Evolutionary conservation across 2,329 filamentous ascomycete species (phyloP), one percentile per base, ranked within the genome.

Genomic region (Metarhizium guizhouense): DNA sequence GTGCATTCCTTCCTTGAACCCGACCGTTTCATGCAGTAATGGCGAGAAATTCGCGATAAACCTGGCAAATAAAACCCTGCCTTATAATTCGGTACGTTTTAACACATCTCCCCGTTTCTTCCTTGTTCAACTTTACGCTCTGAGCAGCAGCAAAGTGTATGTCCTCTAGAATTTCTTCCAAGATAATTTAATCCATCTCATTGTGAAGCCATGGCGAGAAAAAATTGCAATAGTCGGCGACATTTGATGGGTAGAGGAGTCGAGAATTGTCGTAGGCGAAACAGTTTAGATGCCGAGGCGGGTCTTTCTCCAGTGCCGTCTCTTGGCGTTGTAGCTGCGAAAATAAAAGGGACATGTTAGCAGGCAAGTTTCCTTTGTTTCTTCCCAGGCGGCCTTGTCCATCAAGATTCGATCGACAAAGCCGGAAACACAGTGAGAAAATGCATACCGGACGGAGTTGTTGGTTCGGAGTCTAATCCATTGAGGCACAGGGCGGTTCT

Each of bases 261-360:
- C 20, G 32, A 53, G 20, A 48, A 14, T 30, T 48, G 45, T 54
- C 25, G 42, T 48, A 45, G 50, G 74, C 70, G 76, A 81, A 74
- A 48, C 77, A 75, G 78, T 84, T 83, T 94, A 99, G 83, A 99
- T 95, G 75, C 91, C 91, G 80, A 99, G 90, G 76, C 91, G 88
- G 75, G 94, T 97, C 93, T 99, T 99, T 83, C 94, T 90, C 94
- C 94, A 99, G 78, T 99, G 94, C 81, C 94, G 89, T 79, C 94
- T 84, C 90, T 99, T 99, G 72, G 94, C 92, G 84, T 99, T 99
- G 87, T 99, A 99, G 82, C 94, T 99, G 75, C 68, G 42, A 50
- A 11, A 4, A 16, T 16, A 48, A 6, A 4, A 14, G 34, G 38
- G 1, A 47, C 4, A 11, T 8, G 45, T 48, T 48, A 48, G 45